Evolutionary conservation across 495 filamentous ascomycete species (phyloP), one percentile per base, ranked within the genome.

Genomic region (Penicillium parvum): DNA sequence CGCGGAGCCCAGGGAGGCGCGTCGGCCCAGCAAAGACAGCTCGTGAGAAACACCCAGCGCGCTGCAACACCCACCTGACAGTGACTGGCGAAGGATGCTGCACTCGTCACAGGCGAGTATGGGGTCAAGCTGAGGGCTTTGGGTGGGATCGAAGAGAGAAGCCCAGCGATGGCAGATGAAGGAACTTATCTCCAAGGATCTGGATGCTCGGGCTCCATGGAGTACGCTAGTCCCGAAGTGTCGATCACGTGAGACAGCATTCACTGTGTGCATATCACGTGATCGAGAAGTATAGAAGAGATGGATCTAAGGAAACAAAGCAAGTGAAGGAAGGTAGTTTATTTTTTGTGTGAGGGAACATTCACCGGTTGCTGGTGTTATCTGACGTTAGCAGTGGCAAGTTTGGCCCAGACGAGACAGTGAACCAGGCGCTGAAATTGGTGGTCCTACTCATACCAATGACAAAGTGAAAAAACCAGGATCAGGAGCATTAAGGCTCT

Each of bases 1-100:
- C 34, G 37, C 52, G 52, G 55, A 49, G 58, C 65, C 59, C 62
- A 62, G 38, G 55, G 57, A 52, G 58, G 58, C 25, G 25, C 25
- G 55, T 56, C 49, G 47, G 50, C 51, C 42, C 29, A 34, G 32
- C 33, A 44, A 50, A 36, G 40, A 39, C 23, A 41, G 32, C 47
- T 15, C 32, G 46, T 50, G 32, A 40, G 40, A 52, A 35, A 52
- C 55, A 54, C 57, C 51, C 49, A 55, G 48, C 50, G 49, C 54
- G 51, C 54, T 52, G 45, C 43, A 47, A 50, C 44, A 44, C 49
- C 48, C 49, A 25, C 57, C 48, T 47, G 42, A 46, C 51, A 49
- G 42, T 47, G 45, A 44, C 49, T 49, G 40, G 32, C 45, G 40
- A 52, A 32, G 11, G 23, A 37, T 17, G 34, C 27, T 34, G 52